Base-by-base conservation (phyloP, 2,329 filamentous ascomycete species). In the Monosporascus sp. region DNA sequence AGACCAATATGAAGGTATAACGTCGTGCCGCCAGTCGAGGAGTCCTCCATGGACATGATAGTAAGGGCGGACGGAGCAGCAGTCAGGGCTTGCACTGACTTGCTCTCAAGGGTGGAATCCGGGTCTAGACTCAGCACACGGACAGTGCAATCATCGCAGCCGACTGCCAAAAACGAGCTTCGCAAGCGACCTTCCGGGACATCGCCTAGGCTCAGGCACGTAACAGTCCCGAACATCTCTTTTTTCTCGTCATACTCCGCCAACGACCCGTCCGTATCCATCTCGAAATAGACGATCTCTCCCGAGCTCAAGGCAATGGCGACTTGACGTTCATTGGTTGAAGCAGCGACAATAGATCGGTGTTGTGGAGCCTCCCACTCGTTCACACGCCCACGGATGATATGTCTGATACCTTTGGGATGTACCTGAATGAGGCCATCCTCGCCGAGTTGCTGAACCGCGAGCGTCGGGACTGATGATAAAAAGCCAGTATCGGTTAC, bases 241-340 rank as follows among this genome's bases (percentile, higher is more conserved):
- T 91, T 90, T 69, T 93, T 91, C 65, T 97, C 92, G 59, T 97
- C 89, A 60, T 97, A 96, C 72, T 97, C 93, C 37, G 90, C 90
- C 35, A 97, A 77, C 3, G 89, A 89, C 31, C 92, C 92, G 70
- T 97, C 93, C 0, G 84, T 81, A 64, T 97, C 94, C 84, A 97
- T 93, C 68, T 99, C 95, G 62, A 99, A 99, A 67, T 97, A 99
- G 43, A 96, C 89, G 58, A 99, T 93, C 69, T 99, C 94, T 38
- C 93, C 93, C 8, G 92, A 97, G 67, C 92, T 97, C 25, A 99
- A 77, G 1, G 94, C 94, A 48, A 97, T 87, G 3, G 91, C 91
- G 25, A 99, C 90, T 71, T 99, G 94, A 43, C 89, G 84, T 63
- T 93, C 86, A 65, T 99, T 99, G 17, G 93, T 94, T 1, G 93